phyloP scores from a whole-genome alignment of 1,284 basidiomycete genomes.

The Moesziomyces antarcticus region DNA sequence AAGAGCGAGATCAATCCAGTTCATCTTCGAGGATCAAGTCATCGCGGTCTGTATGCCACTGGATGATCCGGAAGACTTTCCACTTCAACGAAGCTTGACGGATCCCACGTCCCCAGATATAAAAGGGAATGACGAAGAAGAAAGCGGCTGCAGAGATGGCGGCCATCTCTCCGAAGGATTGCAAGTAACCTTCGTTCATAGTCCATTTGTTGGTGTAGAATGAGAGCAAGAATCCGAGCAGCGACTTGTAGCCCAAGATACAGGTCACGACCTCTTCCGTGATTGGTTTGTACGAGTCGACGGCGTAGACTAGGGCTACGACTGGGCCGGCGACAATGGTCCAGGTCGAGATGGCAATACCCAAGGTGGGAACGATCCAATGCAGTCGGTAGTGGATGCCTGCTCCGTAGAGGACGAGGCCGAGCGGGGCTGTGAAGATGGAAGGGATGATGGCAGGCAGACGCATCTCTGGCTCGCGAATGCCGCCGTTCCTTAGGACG shows the following conservation, averaged over 20 bases:
- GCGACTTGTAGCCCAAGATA: constrained; percentile 18
- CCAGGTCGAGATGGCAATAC: constrained; percentile 14
- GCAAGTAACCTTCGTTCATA: constrained; percentile 11
- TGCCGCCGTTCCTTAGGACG: constrained; percentile 6
- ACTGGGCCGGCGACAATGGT: constrained; percentile 10
- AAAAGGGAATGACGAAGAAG: constrained; percentile 5
- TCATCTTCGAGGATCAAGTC: constrained; percentile 11
- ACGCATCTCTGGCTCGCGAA: constrained; percentile 32
- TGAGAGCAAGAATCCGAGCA: constrained; percentile 30
- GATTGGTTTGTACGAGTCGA: constrained; percentile 34
- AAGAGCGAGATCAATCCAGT: background rate
- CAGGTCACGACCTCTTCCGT: constrained; percentile 16
- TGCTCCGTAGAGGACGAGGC: constrained; percentile 21
- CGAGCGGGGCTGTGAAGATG: constrained; percentile 15
- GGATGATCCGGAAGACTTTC: constrained; percentile 4
- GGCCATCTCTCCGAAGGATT: constrained; percentile 19
- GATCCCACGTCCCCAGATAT: constrained; percentile 12
- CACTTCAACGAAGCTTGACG: constrained; percentile 6
- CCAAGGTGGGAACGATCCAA: constrained; percentile 31
- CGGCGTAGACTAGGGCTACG: constrained; percentile 16
- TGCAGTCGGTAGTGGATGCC: constrained; percentile 18
- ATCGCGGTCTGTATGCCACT: constrained; percentile 26
- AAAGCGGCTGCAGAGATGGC: constrained; percentile 13
- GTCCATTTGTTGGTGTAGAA: constrained; percentile 41
- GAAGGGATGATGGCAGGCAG: constrained; percentile 10